These are phyloP conservation scores for Neurospora tetraspora DNA, from an alignment of 495 filamentous ascomycete genomes.

Conservation along the genomic window DNA sequence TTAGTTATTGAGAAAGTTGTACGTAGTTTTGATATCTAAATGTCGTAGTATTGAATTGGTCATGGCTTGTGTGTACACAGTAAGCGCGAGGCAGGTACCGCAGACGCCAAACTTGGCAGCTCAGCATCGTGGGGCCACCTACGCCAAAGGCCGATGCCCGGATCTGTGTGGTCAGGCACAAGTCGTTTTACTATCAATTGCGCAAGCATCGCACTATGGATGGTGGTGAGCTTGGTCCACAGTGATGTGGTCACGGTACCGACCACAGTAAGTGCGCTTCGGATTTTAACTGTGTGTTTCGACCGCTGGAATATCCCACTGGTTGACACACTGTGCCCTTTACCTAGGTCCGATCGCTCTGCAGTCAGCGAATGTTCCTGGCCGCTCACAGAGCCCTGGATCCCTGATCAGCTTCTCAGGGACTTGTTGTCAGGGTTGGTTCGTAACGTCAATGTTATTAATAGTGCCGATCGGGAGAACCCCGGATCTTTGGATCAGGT, in stretches of 20 bases:
- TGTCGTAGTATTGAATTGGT: too few relatives aligned
- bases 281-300: background rate
- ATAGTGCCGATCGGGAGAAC: background rate
- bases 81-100: too few relatives aligned
- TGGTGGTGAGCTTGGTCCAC: background rate
- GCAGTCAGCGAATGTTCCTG: background rate
- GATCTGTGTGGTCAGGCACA: too few relatives aligned
- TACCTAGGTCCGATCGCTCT: background rate
- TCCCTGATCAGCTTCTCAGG: background rate
- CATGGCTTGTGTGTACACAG: too few relatives aligned
- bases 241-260: background rate
- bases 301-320: background rate
- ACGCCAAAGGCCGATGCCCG: too few relatives aligned
- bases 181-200: background rate
- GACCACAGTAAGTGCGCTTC: background rate
- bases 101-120: too few relatives aligned
- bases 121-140: too few relatives aligned
- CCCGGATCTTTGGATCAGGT: background rate
- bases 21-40: too few relatives aligned
- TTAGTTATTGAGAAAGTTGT: too few relatives aligned
- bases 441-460: background rate
- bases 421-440: background rate
- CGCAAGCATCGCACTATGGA: background rate
- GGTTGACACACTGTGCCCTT: background rate
- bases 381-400: background rate